Base-by-base conservation (phyloP, 495 filamentous ascomycete genomes). In the Penicillium riverlandense region DNA sequence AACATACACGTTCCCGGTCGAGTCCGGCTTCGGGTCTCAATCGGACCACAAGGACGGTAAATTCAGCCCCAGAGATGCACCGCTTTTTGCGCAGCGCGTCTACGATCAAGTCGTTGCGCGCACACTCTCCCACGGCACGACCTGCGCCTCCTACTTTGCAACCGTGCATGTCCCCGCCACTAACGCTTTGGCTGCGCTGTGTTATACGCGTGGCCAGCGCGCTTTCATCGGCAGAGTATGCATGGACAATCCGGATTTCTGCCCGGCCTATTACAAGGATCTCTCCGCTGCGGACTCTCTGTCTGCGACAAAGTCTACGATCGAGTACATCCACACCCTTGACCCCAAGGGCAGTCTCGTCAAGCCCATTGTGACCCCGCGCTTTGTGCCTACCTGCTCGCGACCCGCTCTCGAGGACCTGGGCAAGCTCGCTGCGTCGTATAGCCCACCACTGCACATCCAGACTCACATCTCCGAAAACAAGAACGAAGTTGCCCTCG, bases 401-500 rank as follows among this genome's bases (percentile, higher is more conserved):
- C 44, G 59, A 0, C 64, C 75, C 5, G 66, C 80, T 10, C 73
- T 98, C 53, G 11, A 54, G 4, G 60, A 51, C 0, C 78, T 96
- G 1, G 90, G 83, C 14, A 48, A 64, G 4, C 67, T 96, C 1
- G 82, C 84, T 0, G 57, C 61, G 8, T 69, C 77, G 29, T 77
- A 75, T 10, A 59, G 65, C 7, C 69, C 72, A 4, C 72, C 67
- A 0, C 61, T 90, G 0, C 82, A 82, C 10, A 76, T 89, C 39
- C 92, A 98, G 65, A 98, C 92, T 1, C 92, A 98, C 66, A 84
- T 98, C 59, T 81, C 83, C 0, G 92, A 98, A 59, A 97, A 95
- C 65, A 66, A 55, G 3, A 59, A 67, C 53, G 92, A 98, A 63
- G 55, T 87, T 37, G 66, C 59, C 3, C 76, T 95, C 1, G 90